Percentiles rank a stretch among this genome's conserved stretches.
These are phyloP conservation scores for Tetrahymena elliotti DNA, from an alignment of 73 alveolate species.

Conservation along the genomic window DNA sequence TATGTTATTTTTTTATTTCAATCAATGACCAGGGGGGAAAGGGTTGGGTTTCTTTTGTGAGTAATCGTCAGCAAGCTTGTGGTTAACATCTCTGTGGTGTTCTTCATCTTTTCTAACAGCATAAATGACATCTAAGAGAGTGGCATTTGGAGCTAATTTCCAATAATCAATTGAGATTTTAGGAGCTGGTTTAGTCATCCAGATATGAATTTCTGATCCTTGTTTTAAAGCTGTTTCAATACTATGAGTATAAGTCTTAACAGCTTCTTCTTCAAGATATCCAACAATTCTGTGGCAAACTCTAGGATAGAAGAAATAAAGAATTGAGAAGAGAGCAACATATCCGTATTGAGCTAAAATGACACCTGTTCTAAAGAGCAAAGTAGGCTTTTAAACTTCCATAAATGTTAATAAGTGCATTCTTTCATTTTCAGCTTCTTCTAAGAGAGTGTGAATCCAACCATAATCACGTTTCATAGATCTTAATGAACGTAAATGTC, in stretches of 20 bases:
- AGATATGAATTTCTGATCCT: constrained; percentile 10
- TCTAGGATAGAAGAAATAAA: constrained; percentile 53
- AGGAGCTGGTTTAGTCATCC: constrained; percentile 54
- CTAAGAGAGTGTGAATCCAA: constrained; percentile 59
- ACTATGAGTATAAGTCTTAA: constrained; percentile 51
- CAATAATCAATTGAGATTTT: constrained; percentile 58
- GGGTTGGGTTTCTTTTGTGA: constrained; percentile 22
- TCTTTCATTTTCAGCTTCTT: constrained; percentile 74
- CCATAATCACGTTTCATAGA: constrained; percentile 60
- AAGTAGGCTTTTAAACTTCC: constrained; percentile 46
- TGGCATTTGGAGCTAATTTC: constrained; percentile 55
- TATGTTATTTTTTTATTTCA: background rate
- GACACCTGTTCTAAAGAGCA: constrained; percentile 44
- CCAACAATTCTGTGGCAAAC: constrained; percentile 74
- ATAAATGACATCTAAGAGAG: constrained; percentile 47
- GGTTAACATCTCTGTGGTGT: constrained; percentile 40
- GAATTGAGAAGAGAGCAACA: constrained; percentile 43
- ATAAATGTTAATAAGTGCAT: constrained; percentile 54
- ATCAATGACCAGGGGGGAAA: constrained; percentile 43
- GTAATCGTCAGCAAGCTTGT: constrained; percentile 38
- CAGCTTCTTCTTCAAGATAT: constrained; percentile 74
- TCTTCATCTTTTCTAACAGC: constrained; percentile 44
- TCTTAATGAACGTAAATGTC: constrained; percentile 57
- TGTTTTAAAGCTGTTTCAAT: constrained; percentile 8
- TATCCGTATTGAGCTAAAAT: constrained; percentile 51